These are phyloP conservation scores for Cymbidium sinense DNA, from an alignment of 106 monocot genomes.

Conservation along the genomic window DNA sequence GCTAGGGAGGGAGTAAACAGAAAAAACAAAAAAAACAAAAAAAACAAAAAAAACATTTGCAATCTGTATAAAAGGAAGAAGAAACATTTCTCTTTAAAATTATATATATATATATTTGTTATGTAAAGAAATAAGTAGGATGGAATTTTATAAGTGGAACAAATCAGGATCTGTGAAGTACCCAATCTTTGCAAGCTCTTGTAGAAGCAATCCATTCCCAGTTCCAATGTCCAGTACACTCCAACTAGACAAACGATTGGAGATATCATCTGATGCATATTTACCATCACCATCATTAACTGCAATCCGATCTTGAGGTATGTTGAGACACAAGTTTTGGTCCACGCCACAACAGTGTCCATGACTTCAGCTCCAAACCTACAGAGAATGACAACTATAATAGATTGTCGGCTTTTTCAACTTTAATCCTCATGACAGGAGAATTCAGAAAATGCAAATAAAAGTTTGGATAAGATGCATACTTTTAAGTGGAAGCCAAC, in stretches of 20 bases:
- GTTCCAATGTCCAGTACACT: constrained; percentile 91
- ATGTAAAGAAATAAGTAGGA: not conserved
- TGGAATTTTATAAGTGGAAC: not conserved
- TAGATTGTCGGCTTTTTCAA: not conserved
- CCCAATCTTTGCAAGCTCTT: constrained; percentile 91
- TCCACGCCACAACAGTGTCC: constrained; percentile 80
- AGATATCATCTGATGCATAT: constrained; percentile 27
- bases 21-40: not conserved
- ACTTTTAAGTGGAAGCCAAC: not conserved
- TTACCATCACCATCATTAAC: constrained; percentile 16
- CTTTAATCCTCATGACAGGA: not conserved
- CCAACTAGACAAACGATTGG: constrained; percentile 47
- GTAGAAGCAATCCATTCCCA: constrained; percentile 91
- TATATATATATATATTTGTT: not conserved
- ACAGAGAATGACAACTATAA: not conserved
- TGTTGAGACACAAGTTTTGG: constrained; percentile 61
- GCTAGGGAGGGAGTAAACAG: no score
- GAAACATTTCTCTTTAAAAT: not conserved
- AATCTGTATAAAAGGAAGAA: not conserved
- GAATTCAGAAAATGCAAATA: not conserved
- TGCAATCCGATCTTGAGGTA: constrained; percentile 13
- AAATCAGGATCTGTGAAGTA: constrained; percentile 20
- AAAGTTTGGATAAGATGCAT: not conserved
- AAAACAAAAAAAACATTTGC: not conserved
- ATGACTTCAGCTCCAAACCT: constrained; percentile 98